phyloP scores from a whole-genome alignment of 2,329 filamentous ascomycete species.

The Geoglossum cookeanum region DNA sequence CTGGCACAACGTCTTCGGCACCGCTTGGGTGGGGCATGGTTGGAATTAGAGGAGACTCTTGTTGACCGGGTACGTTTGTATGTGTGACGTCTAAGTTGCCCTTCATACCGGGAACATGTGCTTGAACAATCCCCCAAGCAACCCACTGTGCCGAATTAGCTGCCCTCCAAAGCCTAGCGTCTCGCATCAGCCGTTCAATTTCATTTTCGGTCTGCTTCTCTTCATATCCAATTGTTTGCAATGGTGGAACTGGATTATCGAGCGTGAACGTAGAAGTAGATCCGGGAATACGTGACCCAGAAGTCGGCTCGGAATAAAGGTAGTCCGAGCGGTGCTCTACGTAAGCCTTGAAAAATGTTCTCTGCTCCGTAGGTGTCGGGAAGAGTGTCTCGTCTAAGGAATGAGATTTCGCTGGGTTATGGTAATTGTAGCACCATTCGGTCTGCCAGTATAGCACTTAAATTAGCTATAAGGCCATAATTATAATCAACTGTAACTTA shows the following conservation, averaged over 20 bases:
- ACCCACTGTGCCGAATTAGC: slow-evolving; percentile 85
- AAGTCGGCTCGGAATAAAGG: slow-evolving; percentile 25
- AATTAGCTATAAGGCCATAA: not conserved
- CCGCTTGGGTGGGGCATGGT: not conserved
- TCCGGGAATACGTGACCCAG: not conserved
- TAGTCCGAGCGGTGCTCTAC: slow-evolving; percentile 60
- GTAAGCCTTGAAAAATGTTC: slow-evolving; percentile 70
- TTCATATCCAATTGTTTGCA: slow-evolving; percentile 34
- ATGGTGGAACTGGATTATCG: slow-evolving; percentile 44
- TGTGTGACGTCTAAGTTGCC: not conserved
- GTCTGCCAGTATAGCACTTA: slow-evolving; percentile 25
- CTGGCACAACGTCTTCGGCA: slow-evolving; percentile 8
- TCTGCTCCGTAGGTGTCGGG: slow-evolving; percentile 63
- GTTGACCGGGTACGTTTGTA: not conserved
- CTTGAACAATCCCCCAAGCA: slow-evolving; percentile 92
- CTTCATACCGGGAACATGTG: slow-evolving; percentile 46
- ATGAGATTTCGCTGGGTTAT: slow-evolving; percentile 46
- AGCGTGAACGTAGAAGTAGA: slow-evolving; percentile 53
- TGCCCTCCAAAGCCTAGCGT: slow-evolving; percentile 68
- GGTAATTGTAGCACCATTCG: slow-evolving; percentile 98
- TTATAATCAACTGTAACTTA: slow-evolving; percentile 19
- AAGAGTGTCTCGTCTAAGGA: slow-evolving; percentile 52
- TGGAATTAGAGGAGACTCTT: not conserved
- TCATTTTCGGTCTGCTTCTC: slow-evolving; percentile 42
- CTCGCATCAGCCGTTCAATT: slow-evolving; percentile 51